Conservation (phyloP, 1,284 basidiomycete species). For the Stygiomarasmius scandens region DNA sequence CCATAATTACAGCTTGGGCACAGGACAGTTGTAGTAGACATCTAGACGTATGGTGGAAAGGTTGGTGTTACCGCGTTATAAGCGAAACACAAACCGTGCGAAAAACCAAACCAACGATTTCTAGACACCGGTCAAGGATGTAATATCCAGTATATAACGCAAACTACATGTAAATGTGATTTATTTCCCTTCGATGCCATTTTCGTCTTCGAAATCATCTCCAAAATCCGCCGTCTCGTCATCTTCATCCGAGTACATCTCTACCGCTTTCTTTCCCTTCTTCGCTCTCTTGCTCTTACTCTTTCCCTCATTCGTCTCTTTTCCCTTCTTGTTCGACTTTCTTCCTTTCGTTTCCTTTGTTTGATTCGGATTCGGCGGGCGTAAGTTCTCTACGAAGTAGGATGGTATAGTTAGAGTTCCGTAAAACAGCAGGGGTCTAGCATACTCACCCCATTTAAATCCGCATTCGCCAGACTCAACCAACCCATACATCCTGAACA, state of each 20-base stretch:
- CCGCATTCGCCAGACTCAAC: conserved; percentile 65
- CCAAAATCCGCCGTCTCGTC: background rate
- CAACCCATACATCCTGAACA: conserved; percentile 79
- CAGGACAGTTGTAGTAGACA: too few relatives aligned
- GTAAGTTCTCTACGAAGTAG: conserved; percentile 47
- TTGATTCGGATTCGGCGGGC: conserved; percentile 52
- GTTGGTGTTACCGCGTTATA: too few relatives aligned
- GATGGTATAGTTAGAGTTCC: too few relatives aligned
- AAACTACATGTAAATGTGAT: too few relatives aligned
- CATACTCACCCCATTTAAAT: conserved; percentile 10
- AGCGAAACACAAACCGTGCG: too few relatives aligned
- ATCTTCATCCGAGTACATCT: conserved; percentile 1
- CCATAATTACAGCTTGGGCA: too few relatives aligned
- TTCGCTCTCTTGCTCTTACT: conserved; percentile 12
- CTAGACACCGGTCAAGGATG: too few relatives aligned
- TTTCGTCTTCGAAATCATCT: background rate
- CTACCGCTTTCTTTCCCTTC: conserved; percentile 9
- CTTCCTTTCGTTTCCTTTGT: conserved; percentile 54
- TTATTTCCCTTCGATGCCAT: background rate
- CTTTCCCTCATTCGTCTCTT: conserved; percentile 23
- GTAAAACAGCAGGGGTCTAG: too few relatives aligned
- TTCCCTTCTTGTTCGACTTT: conserved; percentile 46
- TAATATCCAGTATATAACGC: too few relatives aligned
- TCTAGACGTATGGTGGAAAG: too few relatives aligned
- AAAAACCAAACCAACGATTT: too few relatives aligned